Evolutionary conservation across 345 rosid genomes (phyloP).

Genomic region (Dipteronia dyeriana): DNA sequence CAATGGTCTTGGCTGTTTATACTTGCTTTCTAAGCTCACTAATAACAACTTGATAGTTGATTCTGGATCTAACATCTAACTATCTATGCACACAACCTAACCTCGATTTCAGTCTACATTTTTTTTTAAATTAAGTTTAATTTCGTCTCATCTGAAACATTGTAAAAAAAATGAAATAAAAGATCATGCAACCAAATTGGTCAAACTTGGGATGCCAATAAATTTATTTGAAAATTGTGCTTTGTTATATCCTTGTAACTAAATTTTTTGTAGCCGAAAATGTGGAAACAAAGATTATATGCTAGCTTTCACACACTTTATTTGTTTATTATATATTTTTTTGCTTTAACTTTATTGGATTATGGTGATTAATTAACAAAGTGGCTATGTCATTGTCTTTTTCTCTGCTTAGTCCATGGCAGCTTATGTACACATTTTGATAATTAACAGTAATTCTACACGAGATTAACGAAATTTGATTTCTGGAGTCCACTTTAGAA

Average conservation of each 20-base stretch:
- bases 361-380: neutral
- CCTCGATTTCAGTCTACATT: neutral
- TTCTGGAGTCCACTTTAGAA: slow-evolving; percentile 18
- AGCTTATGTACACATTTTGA: neutral
- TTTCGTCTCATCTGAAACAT: neutral
- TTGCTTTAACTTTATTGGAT: neutral
- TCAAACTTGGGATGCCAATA: slow-evolving; percentile 20
- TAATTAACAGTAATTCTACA: neutral
- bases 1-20: slow-evolving; percentile 10
- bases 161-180: neutral
- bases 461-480: neutral
- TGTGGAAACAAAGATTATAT: slow-evolving; percentile 24
- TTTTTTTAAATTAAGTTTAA: no score
- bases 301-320: neutral
- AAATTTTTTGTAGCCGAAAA: slow-evolving; percentile 17
- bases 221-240: neutral
- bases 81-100: neutral
- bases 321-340: neutral
- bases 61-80: neutral
- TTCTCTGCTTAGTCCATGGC: neutral
- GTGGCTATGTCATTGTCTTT: neutral
- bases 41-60: neutral
- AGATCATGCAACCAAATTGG: neutral
- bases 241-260: neutral
- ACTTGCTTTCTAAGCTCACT: slow-evolving; percentile 4